Evolutionary conservation across 306 rosid species (phyloP).

Genomic region (Dalbergia cochinchinensis): DNA sequence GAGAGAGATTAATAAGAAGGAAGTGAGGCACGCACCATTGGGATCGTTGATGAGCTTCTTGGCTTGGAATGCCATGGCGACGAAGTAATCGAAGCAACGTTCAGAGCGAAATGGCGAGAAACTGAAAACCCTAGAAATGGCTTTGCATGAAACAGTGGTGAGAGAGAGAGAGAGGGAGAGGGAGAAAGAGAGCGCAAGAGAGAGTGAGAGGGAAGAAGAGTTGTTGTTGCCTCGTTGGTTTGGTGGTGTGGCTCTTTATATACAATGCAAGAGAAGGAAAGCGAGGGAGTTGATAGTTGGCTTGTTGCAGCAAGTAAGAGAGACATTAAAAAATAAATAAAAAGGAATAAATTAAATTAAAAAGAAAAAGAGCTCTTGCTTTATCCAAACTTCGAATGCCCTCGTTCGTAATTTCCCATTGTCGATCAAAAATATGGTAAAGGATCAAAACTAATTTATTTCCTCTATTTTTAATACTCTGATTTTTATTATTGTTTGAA

Average conservation of each 20-base stretch:
- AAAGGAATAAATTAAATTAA: not conserved
- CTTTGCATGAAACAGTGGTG: constrained; percentile 57
- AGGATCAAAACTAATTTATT: too few species aligned
- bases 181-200: not conserved
- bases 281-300: constrained; percentile 55
- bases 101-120: constrained; percentile 11
- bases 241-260: constrained; percentile 46
- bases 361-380: not conserved
- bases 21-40: constrained; percentile 54
- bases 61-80: constrained; percentile 71
- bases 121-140: constrained; percentile 63
- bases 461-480: too few species aligned
- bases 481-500: too few species aligned
- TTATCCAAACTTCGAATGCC: constrained; percentile 33
- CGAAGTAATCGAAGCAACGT: not conserved
- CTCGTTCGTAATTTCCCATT: not conserved
- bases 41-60: constrained; percentile 95
- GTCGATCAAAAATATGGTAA: too few species aligned
- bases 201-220: constrained; percentile 40
- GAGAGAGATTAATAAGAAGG: constrained; percentile 13
- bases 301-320: constrained; percentile 44
- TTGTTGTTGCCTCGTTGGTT: constrained; percentile 46
- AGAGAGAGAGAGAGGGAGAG: constrained; percentile 20
- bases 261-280: constrained; percentile 43
- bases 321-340: not conserved